Base-by-base conservation (phyloP, 148 eudicot genomes). In the Rhododendron ferrugineum region DNA sequence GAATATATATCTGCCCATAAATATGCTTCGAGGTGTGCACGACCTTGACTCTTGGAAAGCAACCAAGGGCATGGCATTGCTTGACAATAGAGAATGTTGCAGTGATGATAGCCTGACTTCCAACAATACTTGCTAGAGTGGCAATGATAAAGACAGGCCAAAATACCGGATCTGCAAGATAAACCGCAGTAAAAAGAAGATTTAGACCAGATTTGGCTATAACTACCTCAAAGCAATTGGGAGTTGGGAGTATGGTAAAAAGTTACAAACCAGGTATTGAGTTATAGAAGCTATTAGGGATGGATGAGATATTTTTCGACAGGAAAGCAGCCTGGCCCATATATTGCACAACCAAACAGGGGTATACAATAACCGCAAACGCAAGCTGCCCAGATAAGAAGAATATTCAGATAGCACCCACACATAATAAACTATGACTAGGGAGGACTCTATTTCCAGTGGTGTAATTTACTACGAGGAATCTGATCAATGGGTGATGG, bases 251-350 rank as follows among this genome's bases (percentile, higher is more conserved):
- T 83, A 23, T 23, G 56, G 50, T 18, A 15, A 49, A 83, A 78
- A 54, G 79, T 76, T 89, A 87, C 96, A 86, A 70, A 97, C 99
- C 94, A 56, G 99, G 99, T 80, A 97, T 89, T 4, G 99, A 95
- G 80, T 89, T 88, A 85, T 93, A 97, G 90, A 97, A 97, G 88
- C 94, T 91, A 85, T 87, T 46, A 42, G 92, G 88, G 49, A 97
- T 93, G 50, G 89, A 81, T 47, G 85, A 0, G 30, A 89, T 60
- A 85, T 97, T 92, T 88, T 87, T 90, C 58, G 98, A 91, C 82
- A 94, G 85, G 89, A 56, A 97, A 80, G 99, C 99, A 89, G 98
- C 98, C 92, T 95, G 99, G 82, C 99, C 99, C 99, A 97, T 93
- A 89, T 97, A 97, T 89, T 95, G 98, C 77, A 97, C 89, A 77